Base-by-base conservation (phyloP, 768 basidiomycete species). In the Boletus rubroflammeus region DNA sequence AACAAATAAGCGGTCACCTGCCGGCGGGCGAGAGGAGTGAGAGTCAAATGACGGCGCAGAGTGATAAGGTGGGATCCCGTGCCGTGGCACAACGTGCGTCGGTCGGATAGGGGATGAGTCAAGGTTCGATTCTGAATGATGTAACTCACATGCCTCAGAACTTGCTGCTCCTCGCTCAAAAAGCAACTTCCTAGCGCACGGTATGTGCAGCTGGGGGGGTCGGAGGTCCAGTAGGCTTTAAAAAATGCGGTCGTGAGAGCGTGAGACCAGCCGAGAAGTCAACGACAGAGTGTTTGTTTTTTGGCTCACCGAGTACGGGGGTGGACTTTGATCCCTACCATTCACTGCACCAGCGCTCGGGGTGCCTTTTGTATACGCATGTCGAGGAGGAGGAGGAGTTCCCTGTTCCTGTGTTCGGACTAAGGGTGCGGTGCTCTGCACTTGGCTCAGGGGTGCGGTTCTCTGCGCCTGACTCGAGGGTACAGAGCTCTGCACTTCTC, bases 281-380 rank as follows among this genome's bases (percentile, higher is more conserved):
- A 19, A 19, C 21, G 26, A 39, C 28, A 47, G 9, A 2, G 14
- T 34, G 14, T 13, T 32, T 13, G 1, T 1, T 14, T 14, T 15
- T 14, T 34, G 21, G 31, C 67, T 63, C 46, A 69, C 67, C n/a
- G 69, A 62, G 40, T 66, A 66, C 1, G 66, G 65, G 2, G 65
- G 65, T 26, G 65, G 66, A 51, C 55, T 65, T 21, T 23, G 51
- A 8, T 54, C 48, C 36, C 23, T n/a, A 17, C 19, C 46, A 10
- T 46, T 48, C n/a, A n/a, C 1, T 5, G 21, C 21, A 8, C 43
- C 32, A 15, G 19, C 13, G 13, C 44, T 17, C 17, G 28, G 48
- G 10, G 43, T 10, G n/a, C 11, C 51, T 7, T 50, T 44, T 40
- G 46, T 19, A 19, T 54, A 29, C 8, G 47, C 42, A 29, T 6